Evolutionary conservation across 192 early-diverging fungal genomes (phyloP).

Genomic region (Rhizophlyctis rosea): DNA sequence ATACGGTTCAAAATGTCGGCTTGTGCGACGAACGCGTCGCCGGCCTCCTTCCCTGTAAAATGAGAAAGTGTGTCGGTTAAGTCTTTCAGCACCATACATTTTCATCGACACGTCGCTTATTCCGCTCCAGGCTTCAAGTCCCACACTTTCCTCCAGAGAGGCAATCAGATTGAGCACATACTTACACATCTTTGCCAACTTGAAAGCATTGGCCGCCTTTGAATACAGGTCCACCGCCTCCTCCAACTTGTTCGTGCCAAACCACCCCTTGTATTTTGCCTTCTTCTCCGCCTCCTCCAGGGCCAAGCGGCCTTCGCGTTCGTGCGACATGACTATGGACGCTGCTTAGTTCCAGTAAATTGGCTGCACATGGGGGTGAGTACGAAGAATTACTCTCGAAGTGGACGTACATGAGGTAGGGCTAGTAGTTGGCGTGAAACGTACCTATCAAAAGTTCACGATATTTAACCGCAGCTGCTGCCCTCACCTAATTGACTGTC

Average conservation of each 20-base stretch:
- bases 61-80: conserved; percentile 10
- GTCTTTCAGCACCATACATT: too few relatives aligned
- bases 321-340: too few relatives aligned
- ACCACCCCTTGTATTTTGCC: conserved; percentile 40
- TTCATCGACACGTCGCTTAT: neutral
- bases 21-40: conserved; percentile 86
- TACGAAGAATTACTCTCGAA: too few relatives aligned
- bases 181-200: conserved; percentile 84
- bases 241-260: conserved; percentile 81
- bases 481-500: too few relatives aligned
- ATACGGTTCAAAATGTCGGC: conserved; percentile 74
- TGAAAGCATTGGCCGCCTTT: conserved; percentile 91
- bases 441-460: too few relatives aligned
- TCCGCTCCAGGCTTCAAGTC: too few relatives aligned
- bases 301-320: conserved; percentile 17
- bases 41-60: conserved; percentile 82
- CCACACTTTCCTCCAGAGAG: neutral
- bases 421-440: too few relatives aligned
- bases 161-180: conserved; percentile 1
- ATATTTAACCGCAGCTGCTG: too few relatives aligned
- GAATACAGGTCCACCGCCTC: conserved; percentile 92
- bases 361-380: too few relatives aligned
- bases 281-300: conserved; percentile 51
- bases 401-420: too few relatives aligned
- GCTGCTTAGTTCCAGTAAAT: too few relatives aligned